Base-by-base conservation (phyloP, 75 land plant genomes). In the Cupressus sempervirens region DNA sequence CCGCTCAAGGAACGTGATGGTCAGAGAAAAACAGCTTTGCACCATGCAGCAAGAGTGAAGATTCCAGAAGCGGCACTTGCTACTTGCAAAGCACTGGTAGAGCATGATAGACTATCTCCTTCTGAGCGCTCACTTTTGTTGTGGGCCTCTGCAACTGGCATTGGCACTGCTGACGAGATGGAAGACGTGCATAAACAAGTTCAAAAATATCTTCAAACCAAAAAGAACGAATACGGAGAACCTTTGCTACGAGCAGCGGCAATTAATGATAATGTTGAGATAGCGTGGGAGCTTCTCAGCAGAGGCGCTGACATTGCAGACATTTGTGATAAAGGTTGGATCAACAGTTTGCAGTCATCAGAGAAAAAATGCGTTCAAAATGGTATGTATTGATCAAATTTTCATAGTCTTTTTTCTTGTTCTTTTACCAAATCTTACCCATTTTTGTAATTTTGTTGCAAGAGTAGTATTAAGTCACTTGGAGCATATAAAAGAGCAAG, bases 161-260 rank as follows among this genome's bases (percentile, higher is more conserved):
- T 72, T 72, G 74, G 74, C 74, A 72, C 74, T 32, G 74, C 74
- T 11, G 74, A 72, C 15, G 74, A 72, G 35, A 32, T 72, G 35
- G 35, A 72, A 72, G 74, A 3, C 12, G 35, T 72, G 35, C 3
- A 1, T 72, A 2, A 0, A 32, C 3, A 32, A 11, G 74, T 72
- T 72, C 32, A 32, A 32, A 32, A 0, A 0, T 72, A 30, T 13
- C 26, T 72, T 30, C 13, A 11, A 32, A 32, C 14, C 4, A 0
- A 72, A 72, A 72, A 72, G 74, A 0, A 1, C 7, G 26, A 3
- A 9, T 1, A 12, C 34, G 32, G 0, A 32, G 4, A 72, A 11
- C 3, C 32, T 72, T 72, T 72, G 74, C 74, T 72, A 32, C 10
- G 15, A 30, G 15, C 53, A 50, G 53, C 53, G 53, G 53, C 53